Base-by-base conservation (phyloP, 352 stramenopile species). In the Phytophthora pisi region DNA sequence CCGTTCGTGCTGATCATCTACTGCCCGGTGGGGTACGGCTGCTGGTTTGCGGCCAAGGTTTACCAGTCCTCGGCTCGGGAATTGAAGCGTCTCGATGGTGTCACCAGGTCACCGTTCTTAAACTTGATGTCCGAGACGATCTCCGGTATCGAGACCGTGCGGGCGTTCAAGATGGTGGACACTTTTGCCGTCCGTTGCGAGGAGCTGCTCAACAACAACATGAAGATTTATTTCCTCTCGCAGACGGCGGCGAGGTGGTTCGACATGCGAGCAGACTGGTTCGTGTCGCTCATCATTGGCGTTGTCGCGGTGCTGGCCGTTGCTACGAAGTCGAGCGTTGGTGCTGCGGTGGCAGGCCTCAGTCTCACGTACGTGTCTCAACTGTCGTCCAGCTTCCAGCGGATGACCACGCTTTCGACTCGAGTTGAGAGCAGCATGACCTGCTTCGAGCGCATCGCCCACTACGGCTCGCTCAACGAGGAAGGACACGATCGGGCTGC, bases 61-160 rank as follows among this genome's bases (percentile, higher is more conserved):
- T 97, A 96, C 77, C 79, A 97, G 59, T 66, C 76, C 54, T 85
- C 79, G 20, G 73, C 87, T 66, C 66, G 82, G 3, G 96, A 98
- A 64, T 66, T 99, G 15, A 98, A 99, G 79, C 87, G 97, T 5
- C 81, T 99, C 15, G 97, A 99, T 64, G 90, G 89, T 11, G 75
- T 98, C 54, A 84, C 77, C 3, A 73, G 74, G 10, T 84, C 90
- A 13, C 97, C 97, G 1, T 89, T 99, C 40, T 98, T 98, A 77
- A 86, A 88, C 7, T 75, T 98, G 36, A 81, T 99, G 30, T 84
- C 82, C 5, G 96, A 99, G 75, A 98, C 85, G 4, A 73, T 99
- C 5, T 87, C 86, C 43, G 97, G 97, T 5, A 82, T 99, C 11
- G 67, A 88, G 3, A 98, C 91, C 0, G 98, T 99, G n/a, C 89